Evolutionary conservation across 176 grass and related monocot genomes (phyloP).

Genomic region (Aegilops tauschii): DNA sequence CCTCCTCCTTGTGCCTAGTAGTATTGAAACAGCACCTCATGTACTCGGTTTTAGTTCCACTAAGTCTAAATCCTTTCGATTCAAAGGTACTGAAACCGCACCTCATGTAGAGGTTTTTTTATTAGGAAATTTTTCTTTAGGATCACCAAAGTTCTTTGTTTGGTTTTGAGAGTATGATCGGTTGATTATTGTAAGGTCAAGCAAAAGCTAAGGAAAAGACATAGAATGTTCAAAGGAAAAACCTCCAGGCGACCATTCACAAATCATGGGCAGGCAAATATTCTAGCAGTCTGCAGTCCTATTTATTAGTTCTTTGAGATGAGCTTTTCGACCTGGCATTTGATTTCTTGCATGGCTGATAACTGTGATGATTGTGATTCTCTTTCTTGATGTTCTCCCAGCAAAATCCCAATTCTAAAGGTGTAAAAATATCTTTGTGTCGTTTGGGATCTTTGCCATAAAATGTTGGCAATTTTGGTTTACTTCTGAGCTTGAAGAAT

Average conservation of each 20-base stretch:
- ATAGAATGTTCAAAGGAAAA: neutral
- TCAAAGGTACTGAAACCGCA: too few relatives aligned
- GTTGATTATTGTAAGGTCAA: neutral
- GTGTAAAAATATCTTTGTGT: neutral
- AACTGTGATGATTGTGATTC: neutral
- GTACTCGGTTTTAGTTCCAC: too few relatives aligned
- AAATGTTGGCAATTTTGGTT: neutral
- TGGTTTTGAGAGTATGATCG: neutral
- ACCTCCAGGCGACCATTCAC: neutral
- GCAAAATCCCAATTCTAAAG: neutral
- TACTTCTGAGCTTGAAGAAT: neutral
- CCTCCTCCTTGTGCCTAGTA: too few relatives aligned
- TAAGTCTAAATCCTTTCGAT: too few relatives aligned
- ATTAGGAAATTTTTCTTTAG: too few relatives aligned
- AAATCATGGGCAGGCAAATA: neutral
- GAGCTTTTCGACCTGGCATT: neutral
- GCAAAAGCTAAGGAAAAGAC: neutral
- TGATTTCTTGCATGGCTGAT: neutral
- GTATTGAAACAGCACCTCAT: too few relatives aligned
- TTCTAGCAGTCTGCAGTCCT: neutral
- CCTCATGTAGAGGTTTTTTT: neutral
- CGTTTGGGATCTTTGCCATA: neutral
- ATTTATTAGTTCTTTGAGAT: neutral
- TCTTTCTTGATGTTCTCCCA: neutral
- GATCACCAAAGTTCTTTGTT: too few relatives aligned